These are phyloP conservation scores for Diaporthe aspalathi DNA, from an alignment of 2,329 filamentous ascomycete genomes.

Conservation along the genomic window DNA sequence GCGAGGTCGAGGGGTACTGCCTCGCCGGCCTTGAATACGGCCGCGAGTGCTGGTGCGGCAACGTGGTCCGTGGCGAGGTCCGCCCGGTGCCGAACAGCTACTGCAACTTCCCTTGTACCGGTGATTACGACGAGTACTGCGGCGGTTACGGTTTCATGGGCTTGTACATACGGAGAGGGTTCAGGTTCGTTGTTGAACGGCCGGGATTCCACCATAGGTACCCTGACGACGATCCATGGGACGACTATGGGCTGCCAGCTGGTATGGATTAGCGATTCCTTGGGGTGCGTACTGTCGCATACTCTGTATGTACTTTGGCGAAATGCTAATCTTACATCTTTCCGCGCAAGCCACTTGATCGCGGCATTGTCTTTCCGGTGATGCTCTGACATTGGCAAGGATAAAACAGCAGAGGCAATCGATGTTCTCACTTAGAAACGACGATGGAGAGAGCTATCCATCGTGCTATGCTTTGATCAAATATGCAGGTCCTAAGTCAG, in stretches of 20 bases:
- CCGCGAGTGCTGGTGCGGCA: constrained; percentile 37
- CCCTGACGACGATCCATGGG: neutral
- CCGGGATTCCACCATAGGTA: neutral
- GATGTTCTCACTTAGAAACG: too few relatives aligned
- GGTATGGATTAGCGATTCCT: neutral
- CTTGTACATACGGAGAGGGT: neutral
- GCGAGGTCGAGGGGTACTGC: constrained; percentile 26
- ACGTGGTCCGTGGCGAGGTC: neutral
- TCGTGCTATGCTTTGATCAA: too few relatives aligned
- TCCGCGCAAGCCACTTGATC: neutral
- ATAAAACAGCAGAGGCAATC: too few relatives aligned
- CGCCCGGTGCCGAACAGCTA: neutral
- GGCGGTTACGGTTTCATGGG: constrained; percentile 30
- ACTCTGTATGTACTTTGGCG: too few relatives aligned
- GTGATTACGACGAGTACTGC: neutral
- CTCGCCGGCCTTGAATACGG: constrained; percentile 33
- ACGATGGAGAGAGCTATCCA: too few relatives aligned
- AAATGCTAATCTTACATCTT: neutral
- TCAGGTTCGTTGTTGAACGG: neutral
- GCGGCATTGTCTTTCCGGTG: too few relatives aligned
- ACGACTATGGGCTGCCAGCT: neutral
- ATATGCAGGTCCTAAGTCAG: too few relatives aligned
- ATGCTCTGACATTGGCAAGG: too few relatives aligned
- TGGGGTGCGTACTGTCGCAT: too few relatives aligned
- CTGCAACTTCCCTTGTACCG: constrained; percentile 14